Percentiles rank a stretch among this genome's conserved stretches.
phyloP scores from a whole-genome alignment of 2,329 filamentous ascomycete genomes.

The Pseudopithomyces chartarum region DNA sequence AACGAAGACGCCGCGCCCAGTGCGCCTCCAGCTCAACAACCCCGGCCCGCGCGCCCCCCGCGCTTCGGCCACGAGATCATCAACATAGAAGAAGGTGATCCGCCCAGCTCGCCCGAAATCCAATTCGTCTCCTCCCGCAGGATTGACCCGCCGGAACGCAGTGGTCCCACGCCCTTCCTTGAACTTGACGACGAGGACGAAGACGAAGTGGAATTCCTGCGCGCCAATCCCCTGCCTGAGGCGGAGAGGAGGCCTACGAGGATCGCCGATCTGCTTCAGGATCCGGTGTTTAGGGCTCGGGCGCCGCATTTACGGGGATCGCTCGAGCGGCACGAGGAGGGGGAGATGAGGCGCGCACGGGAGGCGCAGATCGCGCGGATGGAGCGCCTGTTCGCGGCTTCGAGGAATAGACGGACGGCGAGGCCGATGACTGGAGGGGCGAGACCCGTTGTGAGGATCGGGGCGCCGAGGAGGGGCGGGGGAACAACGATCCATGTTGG shows the following conservation, averaged over 20 bases:
- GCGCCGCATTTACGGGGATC: constrained; percentile 2
- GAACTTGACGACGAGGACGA: constrained; percentile 21
- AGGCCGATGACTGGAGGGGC: neutral
- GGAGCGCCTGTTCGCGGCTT: neutral
- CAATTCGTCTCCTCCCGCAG: constrained; percentile 50
- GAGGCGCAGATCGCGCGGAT: neutral
- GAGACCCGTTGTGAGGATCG: neutral
- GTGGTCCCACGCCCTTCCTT: neutral
- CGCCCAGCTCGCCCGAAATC: constrained; percentile 51
- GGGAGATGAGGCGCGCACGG: neutral
- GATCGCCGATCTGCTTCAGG: constrained; percentile 24
- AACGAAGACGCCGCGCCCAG: constrained; percentile 31
- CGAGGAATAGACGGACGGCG: neutral
- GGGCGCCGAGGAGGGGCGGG: neutral
- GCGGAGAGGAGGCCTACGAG: constrained; percentile 22
- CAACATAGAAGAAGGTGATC: constrained; percentile 43
- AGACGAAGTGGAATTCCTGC: constrained; percentile 39
- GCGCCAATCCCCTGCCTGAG: constrained; percentile 28
- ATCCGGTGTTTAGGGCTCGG: constrained; percentile 9
- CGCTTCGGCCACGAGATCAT: constrained; percentile 51
- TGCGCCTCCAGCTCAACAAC: constrained; percentile 11
- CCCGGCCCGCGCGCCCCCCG: constrained; percentile 41
- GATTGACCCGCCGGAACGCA: constrained; percentile 25
- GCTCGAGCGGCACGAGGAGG: neutral
- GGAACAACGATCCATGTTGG: constrained; percentile 26